phyloP scores from a whole-genome alignment of 2,329 filamentous ascomycete species.

The Allantophomopsis lycopodina region DNA sequence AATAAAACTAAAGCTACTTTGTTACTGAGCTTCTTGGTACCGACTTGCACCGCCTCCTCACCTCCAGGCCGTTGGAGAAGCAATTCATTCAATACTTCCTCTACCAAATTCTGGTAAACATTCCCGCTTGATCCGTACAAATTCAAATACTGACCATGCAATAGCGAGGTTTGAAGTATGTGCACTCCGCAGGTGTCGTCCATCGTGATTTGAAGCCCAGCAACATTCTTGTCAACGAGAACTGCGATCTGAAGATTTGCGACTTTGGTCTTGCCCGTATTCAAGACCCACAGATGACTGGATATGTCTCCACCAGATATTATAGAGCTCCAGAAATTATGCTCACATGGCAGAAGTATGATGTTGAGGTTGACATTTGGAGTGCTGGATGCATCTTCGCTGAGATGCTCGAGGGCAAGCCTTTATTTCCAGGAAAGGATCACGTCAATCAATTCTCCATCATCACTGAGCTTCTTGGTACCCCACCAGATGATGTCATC shows the following conservation, averaged over 20 bases:
- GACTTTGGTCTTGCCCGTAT: slow-evolving; percentile 96
- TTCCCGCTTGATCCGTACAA: not conserved
- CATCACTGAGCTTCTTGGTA: slow-evolving; percentile 93
- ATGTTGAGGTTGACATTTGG: slow-evolving; percentile 98
- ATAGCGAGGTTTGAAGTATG: slow-evolving; percentile 94
- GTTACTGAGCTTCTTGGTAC: slow-evolving; percentile 96
- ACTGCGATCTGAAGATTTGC: slow-evolving; percentile 98
- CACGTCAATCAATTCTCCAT: slow-evolving; percentile 99
- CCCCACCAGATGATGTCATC: slow-evolving; percentile 95
- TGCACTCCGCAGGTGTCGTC: slow-evolving; percentile 94
- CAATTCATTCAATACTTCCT: slow-evolving; percentile 99
- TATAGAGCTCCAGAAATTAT: slow-evolving; percentile 98
- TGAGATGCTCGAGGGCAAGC: slow-evolving; percentile 98
- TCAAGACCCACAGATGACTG: slow-evolving; percentile 98
- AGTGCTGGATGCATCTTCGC: slow-evolving; percentile 98
- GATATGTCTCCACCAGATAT: slow-evolving; percentile 96
- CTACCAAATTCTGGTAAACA: slow-evolving; percentile 87
- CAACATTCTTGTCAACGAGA: slow-evolving; percentile 99
- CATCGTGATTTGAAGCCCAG: slow-evolving; percentile 96
- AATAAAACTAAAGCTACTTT: slow-evolving; percentile 58
- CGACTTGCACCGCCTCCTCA: slow-evolving; percentile 88
- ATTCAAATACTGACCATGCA: not conserved
- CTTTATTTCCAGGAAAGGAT: slow-evolving; percentile 95
- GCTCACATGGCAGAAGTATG: slow-evolving; percentile 99
- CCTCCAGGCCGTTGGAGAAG: slow-evolving; percentile 91